Conservation (phyloP, 352 stramenopile species). For the Phytopythium cucurbitacearum region DNA sequence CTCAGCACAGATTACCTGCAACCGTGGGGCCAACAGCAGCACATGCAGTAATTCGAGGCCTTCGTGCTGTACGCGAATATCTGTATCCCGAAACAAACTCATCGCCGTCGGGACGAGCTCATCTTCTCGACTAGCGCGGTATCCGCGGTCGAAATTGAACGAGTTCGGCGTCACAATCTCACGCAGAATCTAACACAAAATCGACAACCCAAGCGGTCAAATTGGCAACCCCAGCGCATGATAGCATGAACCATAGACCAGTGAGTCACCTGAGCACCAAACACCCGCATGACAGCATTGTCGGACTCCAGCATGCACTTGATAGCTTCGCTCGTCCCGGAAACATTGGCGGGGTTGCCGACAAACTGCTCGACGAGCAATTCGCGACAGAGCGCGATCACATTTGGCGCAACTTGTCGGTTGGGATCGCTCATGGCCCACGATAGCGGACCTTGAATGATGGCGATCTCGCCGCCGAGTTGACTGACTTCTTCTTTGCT, state of each 20-base stretch:
- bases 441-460: constrained; percentile 34
- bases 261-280: constrained; percentile 43
- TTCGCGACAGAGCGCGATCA: constrained; percentile 30
- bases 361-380: constrained; percentile 56
- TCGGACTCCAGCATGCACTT: constrained; percentile 39
- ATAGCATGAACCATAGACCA: too few species aligned
- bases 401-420: constrained; percentile 10
- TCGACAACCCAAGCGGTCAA: too few species aligned
- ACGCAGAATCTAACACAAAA: constrained; percentile 36
- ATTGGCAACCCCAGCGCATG: too few species aligned
- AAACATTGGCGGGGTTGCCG: constrained; percentile 31
- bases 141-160: constrained; percentile 42
- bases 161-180: constrained; percentile 48
- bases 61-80: constrained; percentile 52
- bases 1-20: constrained; percentile 23
- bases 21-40: constrained; percentile 25
- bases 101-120: constrained; percentile 35
- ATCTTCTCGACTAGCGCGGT: constrained; percentile 23
- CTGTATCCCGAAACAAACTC: constrained; percentile 23
- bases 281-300: constrained; percentile 27
- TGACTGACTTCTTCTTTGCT: constrained; percentile 47
- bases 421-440: constrained; percentile 9
- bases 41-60: constrained; percentile 52
- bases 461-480: constrained; percentile 33
- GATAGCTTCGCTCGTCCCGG: constrained; percentile 22